Conservation (phyloP, 1,139 yeast species). For the Suhomyces choctaworum region DNA sequence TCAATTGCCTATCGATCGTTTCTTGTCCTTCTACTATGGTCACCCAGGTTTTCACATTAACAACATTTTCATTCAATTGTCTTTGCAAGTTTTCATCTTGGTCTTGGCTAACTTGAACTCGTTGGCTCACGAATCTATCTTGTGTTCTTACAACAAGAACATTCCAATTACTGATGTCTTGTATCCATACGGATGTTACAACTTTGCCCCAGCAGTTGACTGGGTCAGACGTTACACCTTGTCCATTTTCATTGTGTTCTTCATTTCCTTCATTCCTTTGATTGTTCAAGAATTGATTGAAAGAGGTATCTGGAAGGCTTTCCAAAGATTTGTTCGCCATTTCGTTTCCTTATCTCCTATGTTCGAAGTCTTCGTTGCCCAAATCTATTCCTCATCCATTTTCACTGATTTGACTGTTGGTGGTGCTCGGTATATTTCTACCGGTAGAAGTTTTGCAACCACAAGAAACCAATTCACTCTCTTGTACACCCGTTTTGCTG, state of each 20-base stretch:
- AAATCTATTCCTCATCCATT: conserved; percentile 90
- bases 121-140: conserved; percentile 84
- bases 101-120: conserved; percentile 90
- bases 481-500: conserved; percentile 94
- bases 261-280: conserved; percentile 94
- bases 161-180: conserved; percentile 83
- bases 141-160: conserved; percentile 81
- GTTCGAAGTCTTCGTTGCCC: conserved; percentile 98
- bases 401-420: conserved; percentile 93
- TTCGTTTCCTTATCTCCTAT: conserved; percentile 87
- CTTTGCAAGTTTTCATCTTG: conserved; percentile 90
- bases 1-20: conserved; percentile 94
- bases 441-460: conserved; percentile 99
- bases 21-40: conserved; percentile 96
- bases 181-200: conserved; percentile 93
- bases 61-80: conserved; percentile 91
- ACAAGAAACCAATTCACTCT: conserved; percentile 97
- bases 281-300: conserved; percentile 96
- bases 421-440: conserved; percentile 98
- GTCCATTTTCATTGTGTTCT: conserved; percentile 97
- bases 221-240: conserved; percentile 98
- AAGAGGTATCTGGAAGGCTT: conserved; percentile 96
- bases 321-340: conserved; percentile 88
- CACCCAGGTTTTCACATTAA: conserved; percentile 99
- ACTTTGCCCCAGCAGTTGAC: conserved; percentile 83